These are phyloP conservation scores for Chlorella vulgaris DNA, from an alignment of 139 green algal genomes.

Conservation along the genomic window DNA sequence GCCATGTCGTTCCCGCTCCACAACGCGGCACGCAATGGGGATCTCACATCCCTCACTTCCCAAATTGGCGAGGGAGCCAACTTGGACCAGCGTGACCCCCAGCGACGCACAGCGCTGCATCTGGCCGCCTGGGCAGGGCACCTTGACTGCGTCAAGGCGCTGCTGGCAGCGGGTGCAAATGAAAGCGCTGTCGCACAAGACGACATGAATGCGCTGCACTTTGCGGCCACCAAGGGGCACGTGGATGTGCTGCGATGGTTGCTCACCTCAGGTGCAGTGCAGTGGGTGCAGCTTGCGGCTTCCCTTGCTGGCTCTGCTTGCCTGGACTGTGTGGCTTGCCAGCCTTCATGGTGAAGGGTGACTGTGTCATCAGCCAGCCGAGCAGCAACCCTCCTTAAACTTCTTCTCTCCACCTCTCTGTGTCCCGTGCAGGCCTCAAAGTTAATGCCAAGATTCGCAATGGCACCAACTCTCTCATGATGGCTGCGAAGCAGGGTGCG, in stretches of 20 bases:
- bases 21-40: constrained; percentile 54
- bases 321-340: too few species aligned
- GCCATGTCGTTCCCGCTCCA: constrained; percentile 51
- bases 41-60: constrained; percentile 35
- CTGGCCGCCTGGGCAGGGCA: constrained; percentile 81
- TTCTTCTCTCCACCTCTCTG: too few species aligned
- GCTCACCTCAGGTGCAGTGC: constrained; percentile 27
- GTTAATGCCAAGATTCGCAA: constrained; percentile 78
- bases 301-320: constrained; percentile 54
- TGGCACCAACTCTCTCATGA: constrained; percentile 61
- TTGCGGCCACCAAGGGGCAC: constrained; percentile 73
- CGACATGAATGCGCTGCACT: constrained; percentile 81
- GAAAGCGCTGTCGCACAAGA: constrained; percentile 56
- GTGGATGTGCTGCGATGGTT: constrained; percentile 51
- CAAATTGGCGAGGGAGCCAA: constrained; percentile 25
- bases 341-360: too few species aligned
- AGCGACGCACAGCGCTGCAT: constrained; percentile 68
- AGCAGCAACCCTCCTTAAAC: too few species aligned
- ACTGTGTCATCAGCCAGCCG: too few species aligned
- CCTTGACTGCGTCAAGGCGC: constrained; percentile 63
- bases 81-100: constrained; percentile 50
- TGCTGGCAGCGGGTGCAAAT: constrained; percentile 61
- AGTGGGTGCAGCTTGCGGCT: not conserved
- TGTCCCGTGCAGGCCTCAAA: constrained; percentile 45
- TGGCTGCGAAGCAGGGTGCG: constrained; percentile 55